These are phyloP conservation scores for Cutaneotrichosporon sp. DNA, from an alignment of 1,284 basidiomycete species.

Conservation along the genomic window DNA sequence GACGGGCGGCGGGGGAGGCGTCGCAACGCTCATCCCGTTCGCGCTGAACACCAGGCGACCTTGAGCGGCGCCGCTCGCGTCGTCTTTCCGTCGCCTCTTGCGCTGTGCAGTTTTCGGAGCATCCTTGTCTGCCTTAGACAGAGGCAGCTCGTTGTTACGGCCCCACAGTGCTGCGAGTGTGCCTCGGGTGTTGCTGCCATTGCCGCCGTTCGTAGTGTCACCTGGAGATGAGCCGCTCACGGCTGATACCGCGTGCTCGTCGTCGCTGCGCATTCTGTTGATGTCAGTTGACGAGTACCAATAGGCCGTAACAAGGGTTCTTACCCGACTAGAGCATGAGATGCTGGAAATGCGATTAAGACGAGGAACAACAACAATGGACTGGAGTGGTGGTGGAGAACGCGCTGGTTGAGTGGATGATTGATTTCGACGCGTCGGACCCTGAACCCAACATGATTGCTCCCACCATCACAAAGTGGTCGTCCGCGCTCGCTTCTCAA, in stretches of 20 bases:
- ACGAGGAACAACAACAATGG: no score
- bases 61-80: background rate
- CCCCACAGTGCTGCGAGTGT: constrained; percentile 4
- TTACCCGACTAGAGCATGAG: no score
- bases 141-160: background rate
- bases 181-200: background rate
- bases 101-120: background rate
- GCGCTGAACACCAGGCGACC: constrained; percentile 11
- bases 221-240: no score
- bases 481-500: no score
- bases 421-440: background rate
- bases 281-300: background rate
- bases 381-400: no score
- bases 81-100: constrained; percentile 16
- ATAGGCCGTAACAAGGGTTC: background rate
- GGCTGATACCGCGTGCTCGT: background rate
- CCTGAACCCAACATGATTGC: no score
- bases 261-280: background rate
- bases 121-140: background rate
- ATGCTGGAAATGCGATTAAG: no score
- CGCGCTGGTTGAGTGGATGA: background rate
- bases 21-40: constrained; percentile 5
- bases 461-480: no score
- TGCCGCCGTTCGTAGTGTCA: no score
- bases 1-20: constrained; percentile 1